Base-by-base conservation (phyloP, 352 stramenopile species). In the Pythium periplocum region DNA sequence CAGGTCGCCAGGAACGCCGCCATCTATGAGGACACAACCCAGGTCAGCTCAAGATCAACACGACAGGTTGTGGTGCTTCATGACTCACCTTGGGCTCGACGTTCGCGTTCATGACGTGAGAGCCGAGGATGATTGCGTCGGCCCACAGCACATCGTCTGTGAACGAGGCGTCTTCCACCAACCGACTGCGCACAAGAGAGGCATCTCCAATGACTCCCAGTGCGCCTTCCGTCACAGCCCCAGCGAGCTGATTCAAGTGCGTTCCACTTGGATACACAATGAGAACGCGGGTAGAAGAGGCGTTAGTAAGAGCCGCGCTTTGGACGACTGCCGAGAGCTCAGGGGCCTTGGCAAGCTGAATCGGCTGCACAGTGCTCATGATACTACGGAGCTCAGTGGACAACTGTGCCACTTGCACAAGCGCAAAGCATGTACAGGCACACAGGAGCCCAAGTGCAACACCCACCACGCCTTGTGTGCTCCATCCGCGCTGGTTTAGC, bases 81-180 rank as follows among this genome's bases (percentile, higher is more conserved):
- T 55, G 26, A 42, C 69, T 17, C 53, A 87, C 78, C 67, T 89
- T 82, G 6, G 86, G 82, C 55, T 96, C 84, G 8, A 96, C 74
- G 58, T 96, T 96, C 38, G 83, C 86, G 56, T 96, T 94, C 35
- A 92, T 71, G 17, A 96, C 86, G 42, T 92, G 80, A 10, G 75
- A 82, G 38, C 86, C 86, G 26, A 96, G 73, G 42, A 96, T 79
- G 10, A 96, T 64, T 1, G 84, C 84, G 62, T 96, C 83, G 0
- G 86, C 84, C 73, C 83, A 91, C 49, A 83, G 51, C 9, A 96
- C 84, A 53, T 95, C 84, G n/a, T 79, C 62, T 6, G 62, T 36
- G 50, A 93, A 94, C n/a, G 80, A 87, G 6, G 80, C 65, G 37
- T 87, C 84, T 4, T 70, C 70, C 10, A 90, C 61, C 1, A 62